A percentile compares a stretch with the other conserved stretches of the same genome.
phyloP scores from a whole-genome alignment of 306 rosid species.

The Fagus sylvatica region DNA sequence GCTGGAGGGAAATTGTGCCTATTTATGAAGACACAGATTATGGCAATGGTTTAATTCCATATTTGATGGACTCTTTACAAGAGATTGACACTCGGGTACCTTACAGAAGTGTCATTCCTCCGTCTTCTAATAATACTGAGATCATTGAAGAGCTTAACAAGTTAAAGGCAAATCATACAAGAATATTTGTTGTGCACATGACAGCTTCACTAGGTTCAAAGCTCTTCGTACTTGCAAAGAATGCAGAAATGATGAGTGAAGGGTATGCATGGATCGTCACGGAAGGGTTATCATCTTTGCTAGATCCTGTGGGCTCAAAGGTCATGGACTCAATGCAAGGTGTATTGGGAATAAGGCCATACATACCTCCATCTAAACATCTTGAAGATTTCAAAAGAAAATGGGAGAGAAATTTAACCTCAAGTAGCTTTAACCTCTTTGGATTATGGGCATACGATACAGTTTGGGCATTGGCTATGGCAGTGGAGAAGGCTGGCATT shows the following conservation, averaged over 20 bases:
- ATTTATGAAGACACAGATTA: constrained; percentile 42
- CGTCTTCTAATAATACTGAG: background rate
- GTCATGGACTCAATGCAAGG: constrained; percentile 42
- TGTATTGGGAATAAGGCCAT: constrained; percentile 39
- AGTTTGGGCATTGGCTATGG: constrained; percentile 32
- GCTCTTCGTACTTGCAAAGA: constrained; percentile 30
- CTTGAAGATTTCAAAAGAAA: constrained; percentile 20
- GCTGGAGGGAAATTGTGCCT: constrained; percentile 38
- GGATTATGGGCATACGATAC: constrained; percentile 49
- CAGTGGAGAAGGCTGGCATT: constrained; percentile 9
- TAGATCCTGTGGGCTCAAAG: constrained; percentile 9
- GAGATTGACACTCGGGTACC: constrained; percentile 11
- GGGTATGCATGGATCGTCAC: constrained; percentile 30
- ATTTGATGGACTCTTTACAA: constrained; percentile 27
- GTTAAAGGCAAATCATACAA: constrained; percentile 1
- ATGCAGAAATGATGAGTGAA: constrained; percentile 23
- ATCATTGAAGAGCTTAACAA: constrained; percentile 23
- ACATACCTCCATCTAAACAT: background rate
- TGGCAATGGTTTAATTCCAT: constrained; percentile 39
- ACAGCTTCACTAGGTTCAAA: constrained; percentile 1
- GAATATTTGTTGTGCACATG: constrained; percentile 43
- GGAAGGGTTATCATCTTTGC: constrained; percentile 20
- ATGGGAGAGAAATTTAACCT: background rate
- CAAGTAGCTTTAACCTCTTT: constrained; percentile 1
- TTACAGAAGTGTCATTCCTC: constrained; percentile 25